Conservation (phyloP, 129 eudicot genomes). For the Lonicera japonica region DNA sequence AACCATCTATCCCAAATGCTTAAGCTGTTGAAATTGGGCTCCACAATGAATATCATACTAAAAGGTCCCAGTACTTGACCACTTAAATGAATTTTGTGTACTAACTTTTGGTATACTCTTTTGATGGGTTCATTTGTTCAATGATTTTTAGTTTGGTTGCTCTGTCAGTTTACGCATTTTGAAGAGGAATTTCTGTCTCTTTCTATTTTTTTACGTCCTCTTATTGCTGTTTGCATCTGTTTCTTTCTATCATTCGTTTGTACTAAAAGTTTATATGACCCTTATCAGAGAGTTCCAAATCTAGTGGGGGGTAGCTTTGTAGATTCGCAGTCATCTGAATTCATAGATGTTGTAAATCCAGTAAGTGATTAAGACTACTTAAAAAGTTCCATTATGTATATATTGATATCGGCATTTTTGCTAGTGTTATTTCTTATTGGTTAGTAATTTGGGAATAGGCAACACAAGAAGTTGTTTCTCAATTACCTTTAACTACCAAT, state of each 20-base stretch:
- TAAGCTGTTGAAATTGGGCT: no score
- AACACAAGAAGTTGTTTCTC: constrained; percentile 90
- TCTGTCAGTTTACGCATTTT: not conserved
- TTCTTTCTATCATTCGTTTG: not conserved
- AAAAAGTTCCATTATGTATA: not conserved
- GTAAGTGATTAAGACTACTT: constrained; percentile 35
- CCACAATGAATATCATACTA: no score
- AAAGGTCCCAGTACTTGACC: not conserved
- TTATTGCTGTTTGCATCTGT: no score
- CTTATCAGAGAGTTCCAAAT: constrained; percentile 67
- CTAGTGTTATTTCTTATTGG: constrained; percentile 4
- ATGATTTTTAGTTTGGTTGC: no score
- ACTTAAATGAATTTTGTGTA: not conserved
- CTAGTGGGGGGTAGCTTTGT: constrained; percentile 84
- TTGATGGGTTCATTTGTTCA: not conserved
- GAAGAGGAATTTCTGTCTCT: not conserved
- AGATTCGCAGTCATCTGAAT: constrained; percentile 60
- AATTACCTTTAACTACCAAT: constrained; percentile 70
- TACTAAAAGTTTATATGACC: not conserved
- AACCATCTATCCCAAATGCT: no score
- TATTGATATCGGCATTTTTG: not conserved
- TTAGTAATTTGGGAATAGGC: constrained; percentile 44
- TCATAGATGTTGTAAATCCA: constrained; percentile 78
- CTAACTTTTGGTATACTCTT: not conserved
- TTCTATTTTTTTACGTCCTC: not conserved